A percentile compares a stretch with the other conserved stretches of the same genome.
These are phyloP conservation scores for Bryoerythrophyllum caledonicum DNA, from an alignment of 225 moss, liverwort and hornwort species.

Conservation along the genomic window DNA sequence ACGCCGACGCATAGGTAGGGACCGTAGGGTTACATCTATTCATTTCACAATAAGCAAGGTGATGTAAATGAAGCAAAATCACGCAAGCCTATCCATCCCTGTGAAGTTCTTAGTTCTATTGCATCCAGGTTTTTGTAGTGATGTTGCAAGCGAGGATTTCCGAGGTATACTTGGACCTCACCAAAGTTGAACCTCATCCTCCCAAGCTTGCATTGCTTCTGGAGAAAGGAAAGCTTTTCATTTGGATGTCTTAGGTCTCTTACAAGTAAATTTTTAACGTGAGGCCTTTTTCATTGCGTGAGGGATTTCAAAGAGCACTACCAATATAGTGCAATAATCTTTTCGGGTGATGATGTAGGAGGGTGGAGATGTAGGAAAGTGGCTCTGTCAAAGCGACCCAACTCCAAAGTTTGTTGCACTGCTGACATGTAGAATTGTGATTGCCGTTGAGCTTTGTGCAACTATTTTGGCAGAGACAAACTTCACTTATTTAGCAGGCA, in stretches of 20 bases:
- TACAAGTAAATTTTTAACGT: slow-evolving; percentile 33
- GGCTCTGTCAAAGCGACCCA: slow-evolving; percentile 57
- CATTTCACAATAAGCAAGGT: neutral
- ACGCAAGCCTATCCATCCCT: too few species aligned
- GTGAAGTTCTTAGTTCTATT: neutral
- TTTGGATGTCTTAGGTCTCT: slow-evolving; percentile 61
- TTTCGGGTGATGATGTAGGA: slow-evolving; percentile 27
- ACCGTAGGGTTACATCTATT: slow-evolving; percentile 19
- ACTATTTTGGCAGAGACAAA: slow-evolving; percentile 64
- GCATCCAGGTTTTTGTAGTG: slow-evolving; percentile 63
- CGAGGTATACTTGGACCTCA: slow-evolving; percentile 84
- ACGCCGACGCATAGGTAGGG: slow-evolving; percentile 94
- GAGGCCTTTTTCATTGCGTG: neutral
- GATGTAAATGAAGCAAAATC: too few species aligned
- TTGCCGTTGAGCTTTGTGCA: slow-evolving; percentile 67
- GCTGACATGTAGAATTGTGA: slow-evolving; percentile 70
- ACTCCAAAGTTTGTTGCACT: slow-evolving; percentile 59
- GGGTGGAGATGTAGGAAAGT: slow-evolving; percentile 45
- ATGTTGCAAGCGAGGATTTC: slow-evolving; percentile 65
- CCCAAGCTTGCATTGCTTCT: slow-evolving; percentile 39
- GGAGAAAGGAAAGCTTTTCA: slow-evolving; percentile 56
- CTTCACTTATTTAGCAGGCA: slow-evolving; percentile 81
- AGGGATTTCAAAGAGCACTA: neutral
- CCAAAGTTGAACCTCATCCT: slow-evolving; percentile 61
- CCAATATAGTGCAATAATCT: neutral